Evolutionary conservation across 148 eudicot genomes (phyloP), one percentile per base, ranked within the genome.

Genomic region (Vaccinium corymbosum): DNA sequence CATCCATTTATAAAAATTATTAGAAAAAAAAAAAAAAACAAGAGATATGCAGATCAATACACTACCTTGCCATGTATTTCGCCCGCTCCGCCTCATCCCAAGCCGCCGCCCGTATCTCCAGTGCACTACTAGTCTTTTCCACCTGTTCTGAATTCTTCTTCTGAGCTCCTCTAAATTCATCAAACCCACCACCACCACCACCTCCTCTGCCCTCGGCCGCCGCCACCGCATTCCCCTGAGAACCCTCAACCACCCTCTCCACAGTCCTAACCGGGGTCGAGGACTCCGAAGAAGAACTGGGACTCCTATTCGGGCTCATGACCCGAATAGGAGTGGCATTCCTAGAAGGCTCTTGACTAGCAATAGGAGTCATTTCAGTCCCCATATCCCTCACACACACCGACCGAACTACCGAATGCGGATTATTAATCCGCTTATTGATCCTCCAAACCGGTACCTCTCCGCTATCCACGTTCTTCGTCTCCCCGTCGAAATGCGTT

Each of bases 21-120:
- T 27, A 27, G 1, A 59, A 59, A 59, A 7, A 9, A 32, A 59
- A 59, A 59, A 7, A 9, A 22, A 20, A 59, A 19, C 66, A 20
- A 20, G 25, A 59, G 66, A 61, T 20, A n/a, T 19, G 27, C 68
- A 62, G 0, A 6, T 86, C 84, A 64, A 64, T 22, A 22, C 32
- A 22, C 29, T 64, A 96, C 99, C 99, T 93, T 57, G 99, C 99
- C 90, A 86, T 92, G 80, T 91, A 96, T 48, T 92, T 96, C 81
- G 98, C 98, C 19, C 97, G 94, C 75, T 96, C 97, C 0, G 99
- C 99, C 84, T 94, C 99, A 88, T 96, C 99, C 99, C 99, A 96
- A 81, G 99, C 99, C 89, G 88, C 78, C 52, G 99, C 99, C 57
- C 94, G 88, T 16, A 86, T 89, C 86, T 96, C 98, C 84, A 94